Evolutionary conservation across 768 basidiomycete genomes (phyloP).

Genomic region (Boletus patriciae): DNA sequence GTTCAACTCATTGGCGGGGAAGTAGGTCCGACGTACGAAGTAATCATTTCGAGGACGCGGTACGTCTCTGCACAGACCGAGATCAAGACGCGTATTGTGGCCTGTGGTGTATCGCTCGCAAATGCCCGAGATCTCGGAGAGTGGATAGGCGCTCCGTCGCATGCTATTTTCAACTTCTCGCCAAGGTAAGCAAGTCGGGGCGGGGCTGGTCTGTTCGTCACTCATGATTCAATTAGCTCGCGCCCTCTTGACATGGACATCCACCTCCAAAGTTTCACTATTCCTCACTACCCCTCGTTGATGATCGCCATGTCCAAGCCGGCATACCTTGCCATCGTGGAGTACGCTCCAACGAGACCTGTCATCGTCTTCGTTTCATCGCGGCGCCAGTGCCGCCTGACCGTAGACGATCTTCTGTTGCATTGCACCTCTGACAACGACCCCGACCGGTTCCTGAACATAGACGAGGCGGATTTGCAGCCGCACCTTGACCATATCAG

Average conservation of each 20-base stretch:
- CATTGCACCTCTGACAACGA: conserved; percentile 90
- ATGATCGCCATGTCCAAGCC: conserved; percentile 99
- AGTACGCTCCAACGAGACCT: conserved; percentile 82
- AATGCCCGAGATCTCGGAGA: conserved; percentile 96
- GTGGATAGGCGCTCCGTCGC: conserved; percentile 94
- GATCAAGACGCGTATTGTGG: conserved; percentile 89
- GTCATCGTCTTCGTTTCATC: conserved; percentile 93
- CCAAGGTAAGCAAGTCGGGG: conserved; percentile 58
- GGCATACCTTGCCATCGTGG: conserved; percentile 88
- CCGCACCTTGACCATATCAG: conserved; percentile 85
- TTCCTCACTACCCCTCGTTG: conserved; percentile 96
- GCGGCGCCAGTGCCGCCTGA: conserved; percentile 89
- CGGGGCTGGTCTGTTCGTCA: neutral
- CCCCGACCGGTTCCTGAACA: conserved; percentile 84
- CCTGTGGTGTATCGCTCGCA: conserved; percentile 91
- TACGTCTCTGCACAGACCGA: conserved; percentile 95
- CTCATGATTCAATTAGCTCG: conserved; percentile 51
- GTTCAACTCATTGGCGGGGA: conserved; percentile 94
- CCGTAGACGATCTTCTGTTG: conserved; percentile 85
- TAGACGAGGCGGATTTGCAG: conserved; percentile 76
- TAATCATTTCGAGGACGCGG: conserved; percentile 93
- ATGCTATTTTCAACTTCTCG: conserved; percentile 97
- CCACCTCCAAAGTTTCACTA: conserved; percentile 91
- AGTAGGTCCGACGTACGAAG: conserved; percentile 94
- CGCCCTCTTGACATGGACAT: conserved; percentile 98